Base-by-base conservation (phyloP, 2,329 filamentous ascomycete species). In the Fusarium luffae region DNA sequence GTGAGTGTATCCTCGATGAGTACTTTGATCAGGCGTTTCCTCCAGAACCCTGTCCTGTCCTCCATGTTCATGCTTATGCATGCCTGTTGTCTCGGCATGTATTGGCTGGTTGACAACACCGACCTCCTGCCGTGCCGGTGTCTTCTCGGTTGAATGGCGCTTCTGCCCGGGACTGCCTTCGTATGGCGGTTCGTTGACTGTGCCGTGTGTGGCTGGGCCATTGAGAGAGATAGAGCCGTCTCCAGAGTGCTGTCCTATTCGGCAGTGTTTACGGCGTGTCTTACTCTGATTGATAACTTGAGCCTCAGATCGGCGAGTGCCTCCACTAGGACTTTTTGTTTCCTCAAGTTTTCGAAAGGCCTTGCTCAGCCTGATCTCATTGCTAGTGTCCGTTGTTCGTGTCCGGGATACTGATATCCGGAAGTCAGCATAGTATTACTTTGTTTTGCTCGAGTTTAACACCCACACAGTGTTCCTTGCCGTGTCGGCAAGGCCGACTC, bases 291-390 rank as follows among this genome's bases (percentile, higher is more conserved):
- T 49, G 13, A 52, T 44, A 28, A 46, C 37, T 44, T 50, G 51
- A 32, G 54, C 41, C n/a, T 68, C 50, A 16, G 23, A 16, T 46
- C 46, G 63, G 54, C 43, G 48, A 60, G 43, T 43, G 32, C 54
- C 43, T 25, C 51, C 27, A 43, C 47, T 40, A 34, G 54, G 28
- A 28, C 21, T 43, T 16, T 61, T 61, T 25, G 42, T 42, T 30
- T 47, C 41, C 27, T 71, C 68, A 21, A 68, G 42, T 25, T 47
- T 40, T 37, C 59, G 59, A 21, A 74, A 65, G 21, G 49, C 59
- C 32, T 54, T 64, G 48, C 76, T 79, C 34, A 83, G 75, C 59
- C 82, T 79, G 21, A 85, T 72, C 21, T 75, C 73, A 19, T 63
- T 70, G 30, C 51, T 61, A 42, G 56, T 47, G 52, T 75, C 66